Conservation (phyloP, 2,329 filamentous ascomycete genomes). For the Aspergillus quadricinctus region DNA sequence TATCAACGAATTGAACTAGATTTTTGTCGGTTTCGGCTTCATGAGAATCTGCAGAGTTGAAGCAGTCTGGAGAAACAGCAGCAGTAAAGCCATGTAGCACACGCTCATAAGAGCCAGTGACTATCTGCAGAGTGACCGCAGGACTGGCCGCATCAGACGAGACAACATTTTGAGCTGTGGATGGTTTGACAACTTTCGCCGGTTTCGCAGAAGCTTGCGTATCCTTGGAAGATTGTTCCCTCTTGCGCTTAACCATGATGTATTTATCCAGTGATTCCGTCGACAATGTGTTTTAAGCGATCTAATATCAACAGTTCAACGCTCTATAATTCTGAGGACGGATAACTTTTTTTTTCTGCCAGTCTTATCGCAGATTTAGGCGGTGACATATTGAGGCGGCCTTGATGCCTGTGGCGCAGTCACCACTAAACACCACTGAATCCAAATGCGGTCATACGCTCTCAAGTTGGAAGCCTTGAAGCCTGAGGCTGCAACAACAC, state of each 20-base stretch:
- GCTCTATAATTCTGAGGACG: conserved; percentile 5
- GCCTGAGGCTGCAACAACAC: conserved; percentile 13
- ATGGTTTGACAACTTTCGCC: conserved; percentile 33
- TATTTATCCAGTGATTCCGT: neutral
- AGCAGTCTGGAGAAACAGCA: conserved; percentile 49
- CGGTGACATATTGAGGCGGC: conserved; percentile 8
- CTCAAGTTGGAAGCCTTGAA: neutral
- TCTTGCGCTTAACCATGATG: conserved; percentile 45
- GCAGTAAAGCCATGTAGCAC: conserved; percentile 86
- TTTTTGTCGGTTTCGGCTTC: conserved; percentile 27
- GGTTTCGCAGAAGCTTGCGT: conserved; percentile 19
- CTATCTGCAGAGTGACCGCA: conserved; percentile 70
- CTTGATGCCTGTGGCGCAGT: neutral
- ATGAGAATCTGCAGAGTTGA: conserved; percentile 23
- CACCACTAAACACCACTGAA: neutral
- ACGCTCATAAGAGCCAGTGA: conserved; percentile 90
- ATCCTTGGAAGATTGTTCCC: conserved; percentile 30
- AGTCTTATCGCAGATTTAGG: conserved; percentile 9
- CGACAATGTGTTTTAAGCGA: neutral
- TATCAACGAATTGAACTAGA: conserved; percentile 71
- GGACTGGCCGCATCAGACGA: conserved; percentile 26
- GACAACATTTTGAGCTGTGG: conserved; percentile 12
- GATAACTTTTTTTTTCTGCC: conserved; percentile 25
- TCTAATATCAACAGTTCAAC: neutral
- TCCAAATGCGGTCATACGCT: neutral